These are phyloP conservation scores for Collybia sp. DNA, from an alignment of 768 basidiomycete species.

Conservation along the genomic window DNA sequence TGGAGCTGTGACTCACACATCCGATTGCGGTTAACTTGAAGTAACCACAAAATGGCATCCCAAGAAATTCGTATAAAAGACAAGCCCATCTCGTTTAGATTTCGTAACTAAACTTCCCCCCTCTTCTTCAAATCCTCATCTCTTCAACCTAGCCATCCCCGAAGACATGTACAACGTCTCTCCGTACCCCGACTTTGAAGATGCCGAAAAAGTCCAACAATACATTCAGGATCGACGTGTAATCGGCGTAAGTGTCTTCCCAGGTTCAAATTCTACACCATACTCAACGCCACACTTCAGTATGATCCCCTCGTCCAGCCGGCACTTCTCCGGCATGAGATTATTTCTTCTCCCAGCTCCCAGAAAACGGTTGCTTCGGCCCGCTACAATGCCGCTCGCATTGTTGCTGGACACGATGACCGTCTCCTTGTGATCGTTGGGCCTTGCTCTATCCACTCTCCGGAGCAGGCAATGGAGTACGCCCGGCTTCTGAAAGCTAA, in stretches of 20 bases:
- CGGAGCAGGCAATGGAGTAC: slow-evolving; percentile 82
- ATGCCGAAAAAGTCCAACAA: slow-evolving; percentile 56
- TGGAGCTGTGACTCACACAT: background rate
- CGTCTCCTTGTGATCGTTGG: slow-evolving; percentile 89
- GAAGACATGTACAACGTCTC: slow-evolving; percentile 51
- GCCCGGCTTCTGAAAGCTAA: slow-evolving; percentile 68
- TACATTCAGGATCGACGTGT: slow-evolving; percentile 83
- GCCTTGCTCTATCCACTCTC: slow-evolving; percentile 92
- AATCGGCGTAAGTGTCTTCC: slow-evolving; percentile 54
- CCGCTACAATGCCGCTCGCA: slow-evolving; percentile 72
- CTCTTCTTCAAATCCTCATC: slow-evolving; percentile 13
- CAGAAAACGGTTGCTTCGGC: slow-evolving; percentile 75
- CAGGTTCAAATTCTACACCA: background rate
- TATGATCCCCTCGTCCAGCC: slow-evolving; percentile 97
- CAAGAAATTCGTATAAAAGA: slow-evolving; percentile 14
- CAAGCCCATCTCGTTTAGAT: slow-evolving; percentile 22
- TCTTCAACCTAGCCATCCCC: slow-evolving; percentile 31
- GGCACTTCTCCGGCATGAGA: slow-evolving; percentile 83
- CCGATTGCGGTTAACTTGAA: background rate
- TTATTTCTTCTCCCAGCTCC: slow-evolving; percentile 60
- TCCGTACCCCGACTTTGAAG: slow-evolving; percentile 61
- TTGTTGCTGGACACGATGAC: slow-evolving; percentile 82
- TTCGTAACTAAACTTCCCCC: slow-evolving; percentile 23
- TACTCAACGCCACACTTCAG: slow-evolving; percentile 28
- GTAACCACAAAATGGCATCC: too few species aligned